A percentile compares a stretch with the other conserved stretches of the same genome.
Conservation (phyloP, 495 filamentous ascomycete species). For the Penicillium salamii region DNA sequence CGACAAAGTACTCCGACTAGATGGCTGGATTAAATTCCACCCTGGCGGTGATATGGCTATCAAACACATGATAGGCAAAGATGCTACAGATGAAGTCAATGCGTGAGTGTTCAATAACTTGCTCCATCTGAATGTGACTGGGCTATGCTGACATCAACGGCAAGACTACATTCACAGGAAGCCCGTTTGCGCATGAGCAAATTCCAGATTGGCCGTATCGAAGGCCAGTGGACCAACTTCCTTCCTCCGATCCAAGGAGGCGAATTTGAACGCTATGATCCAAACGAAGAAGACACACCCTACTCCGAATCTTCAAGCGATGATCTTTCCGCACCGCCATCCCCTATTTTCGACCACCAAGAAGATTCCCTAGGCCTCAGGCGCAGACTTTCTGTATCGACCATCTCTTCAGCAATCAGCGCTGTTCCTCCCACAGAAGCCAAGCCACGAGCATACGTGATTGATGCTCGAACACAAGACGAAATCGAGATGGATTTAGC, state of each 20-base stretch:
- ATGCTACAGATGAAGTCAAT: constrained; percentile 86
- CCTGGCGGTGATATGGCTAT: constrained; percentile 85
- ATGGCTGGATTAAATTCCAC: constrained; percentile 78
- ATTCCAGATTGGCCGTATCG: constrained; percentile 73
- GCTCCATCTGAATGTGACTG: too few species aligned
- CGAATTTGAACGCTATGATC: constrained; percentile 34
- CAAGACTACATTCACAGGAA: constrained; percentile 65
- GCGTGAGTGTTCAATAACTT: constrained; percentile 26
- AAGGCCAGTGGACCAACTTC: constrained; percentile 79
- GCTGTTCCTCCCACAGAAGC: not conserved
- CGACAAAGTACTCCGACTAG: constrained; percentile 69
- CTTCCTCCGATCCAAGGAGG: constrained; percentile 91
- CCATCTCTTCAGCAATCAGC: constrained; percentile 34
- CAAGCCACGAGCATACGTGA: constrained; percentile 26
- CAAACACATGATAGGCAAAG: constrained; percentile 78
- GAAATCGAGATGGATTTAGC: constrained; percentile 65
- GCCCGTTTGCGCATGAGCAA: constrained; percentile 64
- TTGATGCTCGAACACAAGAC: constrained; percentile 65
- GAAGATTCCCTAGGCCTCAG: constrained; percentile 5
- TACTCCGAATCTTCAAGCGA: constrained; percentile 8
- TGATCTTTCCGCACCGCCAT: constrained; percentile 11
- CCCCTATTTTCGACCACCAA: constrained; percentile 12
- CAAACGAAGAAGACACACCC: not conserved
- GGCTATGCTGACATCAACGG: not conserved
- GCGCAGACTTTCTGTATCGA: constrained; percentile 47